These are phyloP conservation scores for Diaporthe velutina DNA, from an alignment of 2,329 filamentous ascomycete species.

Conservation along the genomic window DNA sequence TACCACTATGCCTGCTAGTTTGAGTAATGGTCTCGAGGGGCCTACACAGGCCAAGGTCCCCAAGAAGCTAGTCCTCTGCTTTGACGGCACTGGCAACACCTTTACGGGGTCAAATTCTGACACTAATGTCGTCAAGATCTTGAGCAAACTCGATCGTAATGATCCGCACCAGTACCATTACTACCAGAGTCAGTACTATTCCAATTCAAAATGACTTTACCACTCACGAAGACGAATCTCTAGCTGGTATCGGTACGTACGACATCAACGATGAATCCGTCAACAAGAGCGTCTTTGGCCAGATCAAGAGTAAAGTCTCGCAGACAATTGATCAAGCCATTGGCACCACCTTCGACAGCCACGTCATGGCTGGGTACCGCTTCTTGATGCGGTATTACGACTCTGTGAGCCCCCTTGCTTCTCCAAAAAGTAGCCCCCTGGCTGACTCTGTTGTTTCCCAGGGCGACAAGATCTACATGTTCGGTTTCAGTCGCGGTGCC, in stretches of 20 bases:
- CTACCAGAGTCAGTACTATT: constrained; percentile 55
- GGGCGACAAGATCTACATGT: constrained; percentile 66
- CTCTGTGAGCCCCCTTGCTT: constrained; percentile 45
- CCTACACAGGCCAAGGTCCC: constrained; percentile 30
- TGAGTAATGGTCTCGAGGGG: neutral
- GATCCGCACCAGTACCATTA: constrained; percentile 60
- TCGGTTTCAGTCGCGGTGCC: constrained; percentile 66
- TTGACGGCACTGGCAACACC: constrained; percentile 62
- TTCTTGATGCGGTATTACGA: constrained; percentile 68
- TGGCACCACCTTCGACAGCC: constrained; percentile 62
- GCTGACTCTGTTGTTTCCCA: constrained; percentile 41
- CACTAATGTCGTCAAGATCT: constrained; percentile 67
- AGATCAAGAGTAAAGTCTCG: constrained; percentile 52
- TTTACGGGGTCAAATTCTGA: constrained; percentile 61
- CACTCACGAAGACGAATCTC: neutral
- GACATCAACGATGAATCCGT: constrained; percentile 57
- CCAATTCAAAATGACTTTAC: constrained; percentile 35
- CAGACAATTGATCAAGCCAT: constrained; percentile 58
- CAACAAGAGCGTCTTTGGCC: constrained; percentile 52
- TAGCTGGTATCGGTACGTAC: constrained; percentile 65
- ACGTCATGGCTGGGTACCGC: constrained; percentile 65
- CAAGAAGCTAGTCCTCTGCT: constrained; percentile 61
- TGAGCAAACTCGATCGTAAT: constrained; percentile 60
- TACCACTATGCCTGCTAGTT: neutral
- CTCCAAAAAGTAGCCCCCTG: neutral